Conservation (phyloP, 176 grass and related monocot species). For the Microstegium vimineum region DNA sequence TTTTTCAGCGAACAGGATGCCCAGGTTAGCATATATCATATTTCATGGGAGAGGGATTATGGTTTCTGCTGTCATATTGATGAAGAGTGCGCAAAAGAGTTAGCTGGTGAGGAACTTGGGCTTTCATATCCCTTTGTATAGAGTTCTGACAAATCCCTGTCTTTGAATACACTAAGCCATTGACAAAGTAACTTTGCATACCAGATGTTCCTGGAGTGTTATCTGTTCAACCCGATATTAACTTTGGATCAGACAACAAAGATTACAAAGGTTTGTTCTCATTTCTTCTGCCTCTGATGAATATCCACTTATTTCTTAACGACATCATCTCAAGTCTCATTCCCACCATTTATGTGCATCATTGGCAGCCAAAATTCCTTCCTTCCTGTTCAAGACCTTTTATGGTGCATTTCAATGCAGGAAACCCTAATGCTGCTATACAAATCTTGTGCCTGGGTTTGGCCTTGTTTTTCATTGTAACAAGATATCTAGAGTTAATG, state of each 20-base stretch:
- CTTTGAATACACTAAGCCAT: neutral
- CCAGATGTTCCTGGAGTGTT: constrained; percentile 75
- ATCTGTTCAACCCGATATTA: constrained; percentile 55
- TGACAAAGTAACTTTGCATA: constrained; percentile 21
- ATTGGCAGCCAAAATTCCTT: neutral
- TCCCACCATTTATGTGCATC: neutral
- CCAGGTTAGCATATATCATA: constrained; percentile 81
- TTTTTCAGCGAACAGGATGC: constrained; percentile 79
- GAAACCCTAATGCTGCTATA: neutral
- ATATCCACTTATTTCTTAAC: constrained; percentile 4
- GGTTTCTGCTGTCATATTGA: constrained; percentile 90
- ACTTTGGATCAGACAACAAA: constrained; percentile 64
- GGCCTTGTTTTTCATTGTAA: neutral
- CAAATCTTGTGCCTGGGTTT: neutral
- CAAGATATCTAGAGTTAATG: neutral
- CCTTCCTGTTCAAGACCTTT: neutral
- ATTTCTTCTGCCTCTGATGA: constrained; percentile 16
- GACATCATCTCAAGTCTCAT: neutral
- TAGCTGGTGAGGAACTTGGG: constrained; percentile 54
- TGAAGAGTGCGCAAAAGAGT: constrained; percentile 50
- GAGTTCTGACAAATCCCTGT: neutral
- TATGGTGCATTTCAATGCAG: neutral
- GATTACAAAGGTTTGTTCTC: constrained; percentile 54
- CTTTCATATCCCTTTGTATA: neutral
- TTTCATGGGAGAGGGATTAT: constrained; percentile 82